These are phyloP conservation scores for Phytophthora pinifolia DNA, from an alignment of 352 stramenopile species.

Conservation along the genomic window DNA sequence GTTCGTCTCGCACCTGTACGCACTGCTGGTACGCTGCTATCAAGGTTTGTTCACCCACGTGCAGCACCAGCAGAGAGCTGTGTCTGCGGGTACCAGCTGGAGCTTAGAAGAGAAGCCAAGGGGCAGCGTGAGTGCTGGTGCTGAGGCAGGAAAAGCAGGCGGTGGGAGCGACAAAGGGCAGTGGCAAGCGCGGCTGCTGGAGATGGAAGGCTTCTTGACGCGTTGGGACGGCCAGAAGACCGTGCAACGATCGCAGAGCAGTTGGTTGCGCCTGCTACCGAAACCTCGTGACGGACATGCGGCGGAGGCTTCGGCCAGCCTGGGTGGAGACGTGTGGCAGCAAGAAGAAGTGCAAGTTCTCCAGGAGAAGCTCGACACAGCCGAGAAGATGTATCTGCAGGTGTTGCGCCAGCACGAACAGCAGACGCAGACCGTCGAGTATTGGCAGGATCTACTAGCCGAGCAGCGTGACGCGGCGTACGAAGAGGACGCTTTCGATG, in stretches of 20 bases:
- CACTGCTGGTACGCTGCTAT: slow-evolving; percentile 59
- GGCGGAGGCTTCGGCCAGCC: background rate
- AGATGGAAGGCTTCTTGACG: slow-evolving; percentile 61
- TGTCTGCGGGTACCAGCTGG: background rate
- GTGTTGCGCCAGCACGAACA: slow-evolving; percentile 69
- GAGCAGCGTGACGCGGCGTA: slow-evolving; percentile 47
- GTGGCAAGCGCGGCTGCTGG: slow-evolving; percentile 46
- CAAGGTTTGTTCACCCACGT: slow-evolving; percentile 49
- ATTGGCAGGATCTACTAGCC: slow-evolving; percentile 55
- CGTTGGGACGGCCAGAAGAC: slow-evolving; percentile 17
- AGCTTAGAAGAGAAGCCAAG: background rate
- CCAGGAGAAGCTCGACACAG: slow-evolving; percentile 63
- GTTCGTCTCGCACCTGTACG: slow-evolving; percentile 55
- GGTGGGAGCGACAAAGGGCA: slow-evolving; percentile 1
- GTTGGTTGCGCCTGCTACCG: slow-evolving; percentile 28
- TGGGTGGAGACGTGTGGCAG: slow-evolving; percentile 33
- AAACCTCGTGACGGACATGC: slow-evolving; percentile 16
- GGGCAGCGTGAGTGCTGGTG: slow-evolving; percentile 5
- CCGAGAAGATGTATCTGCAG: slow-evolving; percentile 74
- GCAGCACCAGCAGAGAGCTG: slow-evolving; percentile 10
- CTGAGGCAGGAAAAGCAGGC: background rate
- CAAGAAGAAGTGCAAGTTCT: slow-evolving; percentile 46
- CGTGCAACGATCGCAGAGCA: slow-evolving; percentile 15
- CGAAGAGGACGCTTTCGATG: slow-evolving; percentile 32
- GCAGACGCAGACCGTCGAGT: slow-evolving; percentile 62